phyloP scores from a whole-genome alignment of 108 stramenopile genomes.

The Pelagomonas calceolata region DNA sequence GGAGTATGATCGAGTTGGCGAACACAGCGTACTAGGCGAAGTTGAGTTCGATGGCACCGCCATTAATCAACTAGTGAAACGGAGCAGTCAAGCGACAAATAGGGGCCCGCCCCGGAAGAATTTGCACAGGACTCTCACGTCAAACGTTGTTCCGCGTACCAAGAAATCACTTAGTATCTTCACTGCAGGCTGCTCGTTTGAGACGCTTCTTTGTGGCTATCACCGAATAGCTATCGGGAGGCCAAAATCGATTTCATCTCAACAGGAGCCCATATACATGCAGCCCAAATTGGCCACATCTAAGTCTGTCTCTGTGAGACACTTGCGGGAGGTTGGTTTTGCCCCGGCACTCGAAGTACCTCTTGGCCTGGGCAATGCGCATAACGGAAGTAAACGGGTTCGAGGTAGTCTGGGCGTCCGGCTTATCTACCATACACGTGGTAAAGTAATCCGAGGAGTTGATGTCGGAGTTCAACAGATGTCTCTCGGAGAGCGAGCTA shows the following conservation, averaged over 20 bases:
- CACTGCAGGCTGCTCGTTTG: too few species aligned
- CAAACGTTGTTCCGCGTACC: too few species aligned
- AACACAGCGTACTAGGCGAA: background rate
- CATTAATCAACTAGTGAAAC: background rate
- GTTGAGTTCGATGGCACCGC: background rate
- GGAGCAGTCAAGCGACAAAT: too few species aligned
- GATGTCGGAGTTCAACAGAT: background rate
- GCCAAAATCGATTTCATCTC: too few species aligned
- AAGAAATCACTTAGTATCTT: too few species aligned
- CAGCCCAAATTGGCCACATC: too few species aligned
- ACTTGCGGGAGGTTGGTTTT: background rate
- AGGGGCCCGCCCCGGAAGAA: too few species aligned
- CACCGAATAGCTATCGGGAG: too few species aligned
- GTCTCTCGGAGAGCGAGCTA: background rate
- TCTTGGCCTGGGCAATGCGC: background rate
- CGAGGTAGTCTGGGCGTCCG: background rate
- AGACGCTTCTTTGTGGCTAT: too few species aligned
- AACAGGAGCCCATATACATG: too few species aligned
- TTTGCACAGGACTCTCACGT: too few species aligned
- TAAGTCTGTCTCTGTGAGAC: too few species aligned
- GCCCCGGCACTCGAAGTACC: background rate
- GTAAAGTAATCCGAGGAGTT: background rate
- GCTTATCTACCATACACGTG: background rate
- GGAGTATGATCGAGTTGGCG: background rate
- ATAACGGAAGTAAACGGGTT: background rate